Percentiles rank a stretch among this genome's conserved stretches.
These are phyloP conservation scores for Eimeria maxima DNA, from an alignment of 169 alveolate species.

Conservation along the genomic window DNA sequence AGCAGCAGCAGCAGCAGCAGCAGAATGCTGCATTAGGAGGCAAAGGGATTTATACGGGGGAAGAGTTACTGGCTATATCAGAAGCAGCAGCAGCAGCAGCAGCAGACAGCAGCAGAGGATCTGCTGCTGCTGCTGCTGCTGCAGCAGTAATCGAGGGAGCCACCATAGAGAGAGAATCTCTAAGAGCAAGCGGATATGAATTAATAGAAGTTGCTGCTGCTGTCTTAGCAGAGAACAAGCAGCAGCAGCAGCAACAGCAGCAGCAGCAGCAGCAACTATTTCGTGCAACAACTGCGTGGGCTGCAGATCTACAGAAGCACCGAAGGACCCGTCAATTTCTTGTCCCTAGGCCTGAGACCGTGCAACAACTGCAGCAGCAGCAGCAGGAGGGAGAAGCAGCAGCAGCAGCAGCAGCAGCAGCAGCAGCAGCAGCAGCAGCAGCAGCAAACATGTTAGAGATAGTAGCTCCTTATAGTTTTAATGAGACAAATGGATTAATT, in stretches of 20 bases:
- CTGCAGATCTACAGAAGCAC: not conserved
- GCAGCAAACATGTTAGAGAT: conserved; percentile 8
- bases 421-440: not conserved
- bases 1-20: conserved; percentile 43
- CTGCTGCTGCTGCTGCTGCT: not conserved
- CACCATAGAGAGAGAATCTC: not conserved
- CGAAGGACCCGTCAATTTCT: conserved; percentile 18
- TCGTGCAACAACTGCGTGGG: conserved; percentile 25
- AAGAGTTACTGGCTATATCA: no score
- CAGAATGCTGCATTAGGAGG: no score
- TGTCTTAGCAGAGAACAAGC: not conserved
- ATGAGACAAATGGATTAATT: not conserved
- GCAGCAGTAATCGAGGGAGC: not conserved
- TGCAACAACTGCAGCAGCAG: not conserved
- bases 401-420: conserved; percentile 23
- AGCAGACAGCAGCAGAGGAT: no score
- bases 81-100: no score
- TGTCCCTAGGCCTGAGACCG: not conserved
- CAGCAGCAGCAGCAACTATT: not conserved
- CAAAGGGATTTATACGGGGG: no score
- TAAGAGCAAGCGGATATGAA: not conserved
- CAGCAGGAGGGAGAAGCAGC: conserved; percentile 57
- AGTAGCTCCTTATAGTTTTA: not conserved
- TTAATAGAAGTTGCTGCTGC: conserved; percentile 18
- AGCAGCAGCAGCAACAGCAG: not conserved